phyloP scores from a whole-genome alignment of 2,329 filamentous ascomycete species.

The Tolypocladium tundrense region DNA sequence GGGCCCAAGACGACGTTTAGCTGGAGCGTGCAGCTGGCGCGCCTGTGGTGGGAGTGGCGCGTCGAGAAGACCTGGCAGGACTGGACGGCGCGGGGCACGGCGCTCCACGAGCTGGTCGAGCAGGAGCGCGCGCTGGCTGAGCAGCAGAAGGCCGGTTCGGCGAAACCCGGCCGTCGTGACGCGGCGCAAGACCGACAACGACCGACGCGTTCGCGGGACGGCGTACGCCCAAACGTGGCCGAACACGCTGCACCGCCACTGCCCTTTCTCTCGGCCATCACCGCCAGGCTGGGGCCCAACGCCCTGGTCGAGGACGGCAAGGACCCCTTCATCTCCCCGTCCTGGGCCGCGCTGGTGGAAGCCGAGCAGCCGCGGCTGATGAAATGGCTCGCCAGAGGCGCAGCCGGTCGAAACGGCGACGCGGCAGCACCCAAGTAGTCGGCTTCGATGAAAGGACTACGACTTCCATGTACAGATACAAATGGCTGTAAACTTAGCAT shows the following conservation, averaged over 20 bases:
- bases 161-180: neutral
- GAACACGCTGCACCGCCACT: neutral
- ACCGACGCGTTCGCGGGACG: neutral
- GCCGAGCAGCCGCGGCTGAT: slow-evolving; percentile 2
- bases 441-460: too few relatives aligned
- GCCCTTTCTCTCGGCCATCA: slow-evolving; percentile 2
- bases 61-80: slow-evolving; percentile 24
- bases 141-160: slow-evolving; percentile 7
- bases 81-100: slow-evolving; percentile 28
- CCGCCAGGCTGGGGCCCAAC: neutral
- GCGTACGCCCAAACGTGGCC: slow-evolving; percentile 5
- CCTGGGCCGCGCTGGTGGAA: slow-evolving; percentile 8
- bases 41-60: slow-evolving; percentile 19
- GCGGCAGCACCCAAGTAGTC: neutral
- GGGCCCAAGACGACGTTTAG: slow-evolving; percentile 15
- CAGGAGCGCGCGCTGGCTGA: slow-evolving; percentile 22
- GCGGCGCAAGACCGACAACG: neutral
- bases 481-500: neutral
- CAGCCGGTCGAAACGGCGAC: neutral
- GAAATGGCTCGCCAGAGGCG: neutral
- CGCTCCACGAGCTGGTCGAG: slow-evolving; percentile 28
- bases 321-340: slow-evolving; percentile 8
- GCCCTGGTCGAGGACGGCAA: neutral
- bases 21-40: slow-evolving; percentile 18
- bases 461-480: neutral